Evolutionary conservation across 371 early-diverging fungal species (phyloP).

Genomic region (Mucor saturninus): DNA sequence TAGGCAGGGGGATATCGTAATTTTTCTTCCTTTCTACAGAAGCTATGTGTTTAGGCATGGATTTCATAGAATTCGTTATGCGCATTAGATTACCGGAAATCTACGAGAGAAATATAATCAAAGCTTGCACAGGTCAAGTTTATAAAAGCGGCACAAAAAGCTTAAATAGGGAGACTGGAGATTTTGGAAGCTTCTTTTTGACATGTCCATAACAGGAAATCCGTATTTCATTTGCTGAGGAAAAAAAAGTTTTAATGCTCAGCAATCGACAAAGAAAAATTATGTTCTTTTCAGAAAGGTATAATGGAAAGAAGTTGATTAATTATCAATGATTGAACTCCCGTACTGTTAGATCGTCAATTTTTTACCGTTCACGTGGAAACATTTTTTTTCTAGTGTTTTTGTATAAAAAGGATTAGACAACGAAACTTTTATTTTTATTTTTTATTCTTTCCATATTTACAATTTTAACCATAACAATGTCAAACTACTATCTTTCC

Average conservation of each 20-base stretch:
- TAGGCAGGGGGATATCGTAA: too few species aligned
- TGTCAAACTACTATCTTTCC: slow-evolving; percentile 9
- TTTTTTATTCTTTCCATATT: background rate
- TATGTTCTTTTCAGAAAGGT: slow-evolving; percentile 2
- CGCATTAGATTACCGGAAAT: too few species aligned
- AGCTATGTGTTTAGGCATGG: too few species aligned
- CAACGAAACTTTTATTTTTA: background rate
- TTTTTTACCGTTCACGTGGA: background rate
- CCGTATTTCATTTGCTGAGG: background rate
- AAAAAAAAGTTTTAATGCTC: background rate
- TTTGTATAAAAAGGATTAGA: background rate
- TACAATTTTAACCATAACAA: background rate
- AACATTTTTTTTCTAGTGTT: background rate
- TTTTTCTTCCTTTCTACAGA: too few species aligned
- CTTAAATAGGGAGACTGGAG: too few species aligned
- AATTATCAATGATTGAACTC: background rate
- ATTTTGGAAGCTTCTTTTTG: background rate
- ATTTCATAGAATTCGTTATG: too few species aligned
- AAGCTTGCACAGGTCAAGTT: too few species aligned
- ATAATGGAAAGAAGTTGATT: background rate
- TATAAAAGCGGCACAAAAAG: too few species aligned
- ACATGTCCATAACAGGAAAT: background rate
- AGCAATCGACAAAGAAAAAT: background rate
- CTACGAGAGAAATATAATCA: too few species aligned
- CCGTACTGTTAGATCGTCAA: background rate